Conservation (phyloP, 208 protist species). For the Lotmaria passim region DNA sequence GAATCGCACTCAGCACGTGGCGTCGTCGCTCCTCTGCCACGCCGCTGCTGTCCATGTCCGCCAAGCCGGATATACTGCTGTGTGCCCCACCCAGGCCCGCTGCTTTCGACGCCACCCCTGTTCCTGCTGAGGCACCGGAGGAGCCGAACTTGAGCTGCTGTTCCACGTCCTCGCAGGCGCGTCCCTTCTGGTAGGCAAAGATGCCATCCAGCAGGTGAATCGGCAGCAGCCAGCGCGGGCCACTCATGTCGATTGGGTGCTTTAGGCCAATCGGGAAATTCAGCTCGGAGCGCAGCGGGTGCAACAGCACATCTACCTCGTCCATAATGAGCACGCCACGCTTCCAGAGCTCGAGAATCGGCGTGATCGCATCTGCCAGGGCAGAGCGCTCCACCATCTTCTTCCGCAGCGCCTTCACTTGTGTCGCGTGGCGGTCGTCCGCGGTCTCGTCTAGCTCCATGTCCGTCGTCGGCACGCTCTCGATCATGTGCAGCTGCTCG, state of each 20-base stretch:
- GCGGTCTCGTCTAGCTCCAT: slow-evolving; percentile 40
- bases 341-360: slow-evolving; percentile 88
- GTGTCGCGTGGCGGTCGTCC: slow-evolving; percentile 47
- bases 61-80: neutral
- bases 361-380: slow-evolving; percentile 73
- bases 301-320: slow-evolving; percentile 95
- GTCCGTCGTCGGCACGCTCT: slow-evolving; percentile 50
- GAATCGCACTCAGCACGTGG: slow-evolving; percentile 30
- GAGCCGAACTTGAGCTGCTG: slow-evolving; percentile 32
- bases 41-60: slow-evolving; percentile 12
- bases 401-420: slow-evolving; percentile 43
- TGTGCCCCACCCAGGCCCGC: neutral
- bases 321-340: slow-evolving; percentile 93
- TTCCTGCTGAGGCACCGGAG: neutral
- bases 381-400: slow-evolving; percentile 51
- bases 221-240: slow-evolving; percentile 91
- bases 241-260: slow-evolving; percentile 90
- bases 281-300: slow-evolving; percentile 95
- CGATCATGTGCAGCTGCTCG: slow-evolving; percentile 90
- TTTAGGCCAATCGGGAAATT: slow-evolving; percentile 96
- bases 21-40: slow-evolving; percentile 14
- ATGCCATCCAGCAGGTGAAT: slow-evolving; percentile 94
- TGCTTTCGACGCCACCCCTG: neutral
- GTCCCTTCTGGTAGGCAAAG: slow-evolving; percentile 72
- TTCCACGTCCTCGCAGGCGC: slow-evolving; percentile 41